Conservation (phyloP, 257 asterid species). For the Nicotiana tabacum region DNA sequence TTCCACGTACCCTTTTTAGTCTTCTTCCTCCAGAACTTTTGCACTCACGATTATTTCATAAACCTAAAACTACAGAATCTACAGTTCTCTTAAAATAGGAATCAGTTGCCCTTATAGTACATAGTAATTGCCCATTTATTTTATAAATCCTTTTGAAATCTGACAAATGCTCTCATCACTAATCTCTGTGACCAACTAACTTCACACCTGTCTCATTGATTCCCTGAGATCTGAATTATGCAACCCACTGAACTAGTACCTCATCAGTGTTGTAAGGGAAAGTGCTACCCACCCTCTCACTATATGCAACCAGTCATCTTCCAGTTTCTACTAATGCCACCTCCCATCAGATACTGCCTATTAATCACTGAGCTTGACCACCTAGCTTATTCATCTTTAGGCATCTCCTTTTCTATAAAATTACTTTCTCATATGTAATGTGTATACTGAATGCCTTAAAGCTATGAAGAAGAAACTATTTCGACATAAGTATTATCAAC, state of each 20-base stretch:
- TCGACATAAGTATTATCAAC: not conserved
- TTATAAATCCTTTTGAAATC: not conserved
- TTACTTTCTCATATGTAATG: not conserved
- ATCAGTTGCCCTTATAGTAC: not conserved
- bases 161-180: not conserved
- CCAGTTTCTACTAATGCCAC: not conserved
- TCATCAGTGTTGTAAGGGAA: not conserved
- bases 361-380: not conserved
- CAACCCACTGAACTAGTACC: not conserved
- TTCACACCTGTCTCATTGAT: not conserved
- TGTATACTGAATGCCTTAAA: not conserved
- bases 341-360: not conserved
- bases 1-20: not conserved
- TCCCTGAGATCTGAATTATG: not conserved
- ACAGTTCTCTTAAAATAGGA: not conserved
- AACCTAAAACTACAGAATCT: not conserved
- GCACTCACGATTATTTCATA: not conserved
- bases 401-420: not conserved
- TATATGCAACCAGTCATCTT: not conserved
- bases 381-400: not conserved
- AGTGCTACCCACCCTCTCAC: not conserved
- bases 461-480: not conserved
- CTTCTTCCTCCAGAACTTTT: not conserved
- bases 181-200: not conserved
- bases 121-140: not conserved